These are phyloP conservation scores for Acidomyces sp. DNA, from an alignment of 495 filamentous ascomycete genomes.

Conservation along the genomic window DNA sequence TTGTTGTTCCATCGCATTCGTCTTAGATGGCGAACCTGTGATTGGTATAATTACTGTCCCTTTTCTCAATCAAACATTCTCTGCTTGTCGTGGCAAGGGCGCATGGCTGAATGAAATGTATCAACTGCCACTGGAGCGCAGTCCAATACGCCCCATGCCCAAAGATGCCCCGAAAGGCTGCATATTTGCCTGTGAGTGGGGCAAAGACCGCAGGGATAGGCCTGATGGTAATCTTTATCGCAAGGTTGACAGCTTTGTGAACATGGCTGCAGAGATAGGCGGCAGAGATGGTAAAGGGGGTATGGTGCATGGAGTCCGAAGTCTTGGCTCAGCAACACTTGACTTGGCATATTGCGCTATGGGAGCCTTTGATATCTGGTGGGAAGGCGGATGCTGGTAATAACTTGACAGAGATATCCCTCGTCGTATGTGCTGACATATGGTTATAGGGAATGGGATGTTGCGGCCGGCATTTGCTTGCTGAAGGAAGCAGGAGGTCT, in stretches of 20 bases:
- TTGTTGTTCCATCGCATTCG: constrained; percentile 54
- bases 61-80: constrained; percentile 50
- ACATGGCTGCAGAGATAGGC: constrained; percentile 52
- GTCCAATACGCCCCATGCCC: constrained; percentile 47
- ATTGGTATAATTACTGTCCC: constrained; percentile 58
- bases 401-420: background rate
- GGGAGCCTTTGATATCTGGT: constrained; percentile 29
- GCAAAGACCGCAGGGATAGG: constrained; percentile 51
- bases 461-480: constrained; percentile 44
- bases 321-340: constrained; percentile 46
- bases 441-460: constrained; percentile 28
- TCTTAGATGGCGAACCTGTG: constrained; percentile 40
- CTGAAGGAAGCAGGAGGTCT: constrained; percentile 48
- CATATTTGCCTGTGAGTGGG: constrained; percentile 58
- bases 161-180: constrained; percentile 50
- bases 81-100: constrained; percentile 44
- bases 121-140: constrained; percentile 43
- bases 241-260: constrained; percentile 57
- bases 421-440: background rate
- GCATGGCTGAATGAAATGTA: constrained; percentile 54
- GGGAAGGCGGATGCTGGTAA: constrained; percentile 46
- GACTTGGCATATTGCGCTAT: constrained; percentile 46
- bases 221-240: constrained; percentile 49
- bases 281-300: constrained; percentile 48
- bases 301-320: constrained; percentile 45